Percentiles rank a stretch among this genome's conserved stretches.
These are phyloP conservation scores for Exsudoporus floridanus DNA, from an alignment of 1,284 basidiomycete genomes.

Conservation along the genomic window DNA sequence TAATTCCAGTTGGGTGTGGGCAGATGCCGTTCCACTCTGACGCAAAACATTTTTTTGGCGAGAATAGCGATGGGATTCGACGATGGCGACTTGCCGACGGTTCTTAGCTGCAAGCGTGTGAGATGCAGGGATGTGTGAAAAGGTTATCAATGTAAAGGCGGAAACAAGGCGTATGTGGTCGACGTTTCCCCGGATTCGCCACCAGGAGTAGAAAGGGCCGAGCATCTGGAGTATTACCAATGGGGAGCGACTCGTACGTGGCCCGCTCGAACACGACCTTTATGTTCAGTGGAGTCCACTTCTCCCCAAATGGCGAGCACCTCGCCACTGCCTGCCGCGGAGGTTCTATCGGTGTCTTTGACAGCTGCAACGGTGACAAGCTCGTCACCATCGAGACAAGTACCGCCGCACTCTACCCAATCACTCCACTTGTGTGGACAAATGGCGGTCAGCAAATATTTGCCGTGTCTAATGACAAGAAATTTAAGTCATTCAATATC, in stretches of 20 bases:
- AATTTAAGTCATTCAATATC: background rate
- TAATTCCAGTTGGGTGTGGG: background rate
- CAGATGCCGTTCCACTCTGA: background rate
- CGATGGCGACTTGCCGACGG: background rate
- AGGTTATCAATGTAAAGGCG: background rate
- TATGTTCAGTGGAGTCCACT: background rate
- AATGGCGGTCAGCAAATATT: background rate
- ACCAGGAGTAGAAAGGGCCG: background rate
- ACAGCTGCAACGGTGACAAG: background rate
- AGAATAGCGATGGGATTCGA: background rate
- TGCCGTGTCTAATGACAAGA: background rate
- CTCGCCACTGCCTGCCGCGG: background rate
- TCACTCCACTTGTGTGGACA: background rate
- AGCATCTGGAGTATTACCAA: background rate
- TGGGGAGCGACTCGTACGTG: background rate
- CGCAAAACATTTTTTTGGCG: background rate
- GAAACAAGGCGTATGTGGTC: background rate
- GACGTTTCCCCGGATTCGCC: background rate
- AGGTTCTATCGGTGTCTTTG: background rate
- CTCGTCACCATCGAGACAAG: background rate
- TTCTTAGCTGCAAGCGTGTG: background rate
- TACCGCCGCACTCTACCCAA: no score
- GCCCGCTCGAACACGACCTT: background rate
- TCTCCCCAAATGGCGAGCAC: background rate
- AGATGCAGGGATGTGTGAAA: background rate